Conservation (phyloP, 805 yeast genomes). For the Metschnikowia hibisci region DNA sequence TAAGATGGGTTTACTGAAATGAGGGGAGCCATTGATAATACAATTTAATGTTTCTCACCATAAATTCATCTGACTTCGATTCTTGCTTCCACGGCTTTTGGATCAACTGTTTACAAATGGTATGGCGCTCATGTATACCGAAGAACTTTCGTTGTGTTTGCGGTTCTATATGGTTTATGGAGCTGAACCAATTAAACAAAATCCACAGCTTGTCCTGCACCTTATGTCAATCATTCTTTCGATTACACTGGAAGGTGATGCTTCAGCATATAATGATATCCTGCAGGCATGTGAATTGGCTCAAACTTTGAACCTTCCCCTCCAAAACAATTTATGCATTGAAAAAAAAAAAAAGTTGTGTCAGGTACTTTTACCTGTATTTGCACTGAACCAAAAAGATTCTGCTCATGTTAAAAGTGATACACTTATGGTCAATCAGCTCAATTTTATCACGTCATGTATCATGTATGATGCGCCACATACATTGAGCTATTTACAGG, state of each 20-base stretch:
- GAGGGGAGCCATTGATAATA: conserved; percentile 3
- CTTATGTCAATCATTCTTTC: conserved; percentile 48
- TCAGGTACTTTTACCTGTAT: conserved; percentile 38
- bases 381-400: conserved; percentile 25
- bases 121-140: conserved; percentile 62
- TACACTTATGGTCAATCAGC: conserved; percentile 45
- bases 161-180: conserved; percentile 65
- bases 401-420: conserved; percentile 26
- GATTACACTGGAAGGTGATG: conserved; percentile 45
- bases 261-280: conserved; percentile 50
- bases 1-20: not conserved
- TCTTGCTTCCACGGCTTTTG: conserved; percentile 25
- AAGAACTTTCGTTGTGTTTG: conserved; percentile 70
- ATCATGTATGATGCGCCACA: conserved; percentile 56
- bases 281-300: conserved; percentile 58
- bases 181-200: conserved; percentile 36
- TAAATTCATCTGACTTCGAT: not conserved
- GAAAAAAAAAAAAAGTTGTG: conserved; percentile 47
- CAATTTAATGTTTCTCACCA: not conserved
- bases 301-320: conserved; percentile 57
- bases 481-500: conserved; percentile 50
- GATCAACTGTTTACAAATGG: conserved; percentile 32
- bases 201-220: conserved; percentile 45
- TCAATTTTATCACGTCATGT: conserved; percentile 62
- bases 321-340: conserved; percentile 49